Base-by-base conservation (phyloP, 2,329 filamentous ascomycete species). In the Venturiaceae sp. region DNA sequence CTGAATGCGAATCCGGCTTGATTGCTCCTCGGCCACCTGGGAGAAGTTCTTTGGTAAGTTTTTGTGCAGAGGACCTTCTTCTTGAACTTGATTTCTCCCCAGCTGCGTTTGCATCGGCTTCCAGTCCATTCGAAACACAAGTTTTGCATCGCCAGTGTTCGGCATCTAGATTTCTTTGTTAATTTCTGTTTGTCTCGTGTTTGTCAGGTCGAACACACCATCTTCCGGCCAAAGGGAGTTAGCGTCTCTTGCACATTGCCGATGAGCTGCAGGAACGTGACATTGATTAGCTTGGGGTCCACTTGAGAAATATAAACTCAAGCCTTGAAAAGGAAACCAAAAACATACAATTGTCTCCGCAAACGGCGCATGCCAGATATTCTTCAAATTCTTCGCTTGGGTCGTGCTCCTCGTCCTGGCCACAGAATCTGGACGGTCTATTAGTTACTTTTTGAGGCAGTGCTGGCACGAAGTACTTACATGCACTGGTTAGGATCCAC, bases 201-300 rank as follows among this genome's bases (percentile, higher is more conserved):
- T 53, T 30, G 39, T 53, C 34, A 39, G 57, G 54, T 61, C 57
- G 41, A 53, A 69, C 80, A 71, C 80, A 91, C 88, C 82, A 71
- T 85, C 80, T 61, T 83, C 80, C 63, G 79, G 74, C 65, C 75
- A 76, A 66, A 88, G 74, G 63, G 83, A 83, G 60, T 82, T 82
- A 69, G 83, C 82, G 69, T 87, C 83, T 68, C 87, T 84, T 60
- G 90, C 92, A 74, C 92, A 96, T 80, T 94, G 87, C 71, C 87
- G 85, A 77, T 97, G 92, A 67, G 91, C 92, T 96, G 76, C 69
- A 76, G 73, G 71, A 73, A 67, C 69, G 53, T 57, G 44, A 50
- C 52, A 37, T 37, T 41, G 71, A 72, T 76, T 73, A 76, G 76
- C 68, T 68, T 66, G 64, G 63, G 64, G 63, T 64, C 46, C 55